Conservation (phyloP, 2,329 filamentous ascomycete species). For the Colletotrichum lindemuthianum region DNA sequence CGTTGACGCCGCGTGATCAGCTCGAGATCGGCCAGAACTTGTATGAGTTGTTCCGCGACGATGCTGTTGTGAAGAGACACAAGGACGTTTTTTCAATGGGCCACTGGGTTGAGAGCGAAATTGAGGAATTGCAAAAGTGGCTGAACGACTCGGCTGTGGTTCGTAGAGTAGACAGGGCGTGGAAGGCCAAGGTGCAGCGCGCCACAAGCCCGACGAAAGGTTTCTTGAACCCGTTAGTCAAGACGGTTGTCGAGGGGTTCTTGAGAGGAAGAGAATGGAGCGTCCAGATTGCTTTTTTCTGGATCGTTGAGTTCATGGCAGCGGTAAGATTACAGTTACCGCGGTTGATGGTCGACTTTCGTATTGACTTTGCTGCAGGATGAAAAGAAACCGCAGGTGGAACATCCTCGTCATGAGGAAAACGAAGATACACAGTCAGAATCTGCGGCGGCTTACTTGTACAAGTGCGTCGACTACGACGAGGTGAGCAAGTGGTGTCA, state of each 20-base stretch:
- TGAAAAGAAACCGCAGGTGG: no score
- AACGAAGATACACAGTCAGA: no score
- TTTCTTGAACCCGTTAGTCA: not conserved
- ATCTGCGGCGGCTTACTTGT: no score
- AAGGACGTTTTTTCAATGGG: not conserved
- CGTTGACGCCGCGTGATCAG: not conserved
- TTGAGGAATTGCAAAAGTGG: not conserved
- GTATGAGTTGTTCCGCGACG: not conserved
- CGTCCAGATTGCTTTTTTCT: not conserved
- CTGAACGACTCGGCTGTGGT: not conserved
- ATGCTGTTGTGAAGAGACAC: not conserved
- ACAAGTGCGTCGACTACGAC: not conserved
- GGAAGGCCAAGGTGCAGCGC: not conserved
- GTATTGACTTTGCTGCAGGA: no score
- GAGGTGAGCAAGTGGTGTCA: not conserved
- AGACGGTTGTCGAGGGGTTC: not conserved
- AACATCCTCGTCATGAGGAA: no score
- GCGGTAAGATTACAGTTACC: not conserved
- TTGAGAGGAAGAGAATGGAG: not conserved
- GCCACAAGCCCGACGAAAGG: not conserved
- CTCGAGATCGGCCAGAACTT: not conserved
- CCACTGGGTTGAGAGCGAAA: not conserved
- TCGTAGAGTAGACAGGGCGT: constrained; percentile 1
- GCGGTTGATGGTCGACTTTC: no score
- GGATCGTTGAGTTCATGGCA: not conserved